These are phyloP conservation scores for Phytophthora brassicae DNA, from an alignment of 352 stramenopile species.

Conservation along the genomic window DNA sequence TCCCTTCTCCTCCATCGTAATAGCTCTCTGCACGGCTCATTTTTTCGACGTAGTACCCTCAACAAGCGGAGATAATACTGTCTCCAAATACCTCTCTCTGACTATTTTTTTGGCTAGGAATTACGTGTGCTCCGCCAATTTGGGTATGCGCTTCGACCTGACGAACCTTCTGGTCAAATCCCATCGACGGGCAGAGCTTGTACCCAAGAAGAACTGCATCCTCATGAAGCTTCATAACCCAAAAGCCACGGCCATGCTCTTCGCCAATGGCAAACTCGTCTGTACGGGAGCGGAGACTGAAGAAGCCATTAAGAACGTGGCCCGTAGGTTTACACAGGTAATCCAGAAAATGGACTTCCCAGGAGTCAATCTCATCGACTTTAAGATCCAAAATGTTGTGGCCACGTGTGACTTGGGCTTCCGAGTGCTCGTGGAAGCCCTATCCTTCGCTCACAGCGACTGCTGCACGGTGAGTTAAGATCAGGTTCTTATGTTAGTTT, in stretches of 20 bases:
- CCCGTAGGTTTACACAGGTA: constrained; percentile 80
- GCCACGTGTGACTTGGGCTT: constrained; percentile 71
- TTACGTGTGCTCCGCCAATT: constrained; percentile 78
- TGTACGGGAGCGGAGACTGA: constrained; percentile 75
- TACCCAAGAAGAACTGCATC: constrained; percentile 87
- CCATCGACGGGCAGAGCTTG: constrained; percentile 68
- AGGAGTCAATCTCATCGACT: constrained; percentile 85
- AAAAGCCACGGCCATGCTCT: constrained; percentile 82
- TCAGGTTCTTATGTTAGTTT: neutral
- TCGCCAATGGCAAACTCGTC: constrained; percentile 83
- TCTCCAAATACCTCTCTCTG: neutral
- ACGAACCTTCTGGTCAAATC: constrained; percentile 73
- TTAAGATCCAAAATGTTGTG: constrained; percentile 88
- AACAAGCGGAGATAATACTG: constrained; percentile 7
- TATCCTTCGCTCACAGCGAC: constrained; percentile 76
- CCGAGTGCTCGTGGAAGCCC: constrained; percentile 78
- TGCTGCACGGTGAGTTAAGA: constrained; percentile 57
- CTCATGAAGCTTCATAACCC: constrained; percentile 77
- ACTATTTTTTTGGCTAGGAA: constrained; percentile 43
- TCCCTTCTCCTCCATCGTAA: neutral
- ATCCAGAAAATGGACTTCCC: constrained; percentile 88
- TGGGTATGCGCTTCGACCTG: constrained; percentile 83
- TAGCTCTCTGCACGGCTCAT: neutral
- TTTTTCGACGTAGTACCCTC: neutral
- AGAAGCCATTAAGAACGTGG: constrained; percentile 72